Evolutionary conservation across 345 rosid genomes (phyloP), one percentile per base, ranked within the genome.

Genomic region (Murraya paniculata): DNA sequence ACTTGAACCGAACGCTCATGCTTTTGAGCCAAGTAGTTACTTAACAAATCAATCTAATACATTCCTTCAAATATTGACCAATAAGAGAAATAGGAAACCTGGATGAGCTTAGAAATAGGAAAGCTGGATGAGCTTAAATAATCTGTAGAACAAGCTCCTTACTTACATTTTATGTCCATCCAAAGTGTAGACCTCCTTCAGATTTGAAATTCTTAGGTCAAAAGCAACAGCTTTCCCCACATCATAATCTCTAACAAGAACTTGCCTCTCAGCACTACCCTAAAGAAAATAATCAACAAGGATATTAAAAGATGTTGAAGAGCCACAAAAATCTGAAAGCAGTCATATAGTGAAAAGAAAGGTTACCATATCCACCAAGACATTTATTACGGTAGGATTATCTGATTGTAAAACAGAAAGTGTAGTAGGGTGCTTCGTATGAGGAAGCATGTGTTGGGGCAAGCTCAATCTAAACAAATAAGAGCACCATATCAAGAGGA

Each of bases 151-250:
- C 13, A 7, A 74, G 75, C 13, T 31, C 13, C 68, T 35, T 24
- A 81, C 93, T 84, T 85, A 96, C 99, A 96, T 94, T 83, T 84
- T 89, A 84, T 82, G 89, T 66, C 99, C 99, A 60, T 94, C 98
- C 80, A 87, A 82, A 67, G 99, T 96, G 84, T 76, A 89, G 74
- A 94, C 98, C 81, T 96, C 99, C 85, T 87, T 88, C 81, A 96
- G 80, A 87, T 94, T 91, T 38, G 85, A 64, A 72, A 91, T 87
- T 77, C 88, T 90, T 88, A 56, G 82, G 75, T 90, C 97, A 89
- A 96, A 96, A 77, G 99, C 98, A 81, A 94, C 94, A 64, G 83
- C 81, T 84, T 85, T 91, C 48, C 97, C 99, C 38, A 33, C 84
- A 28, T 92, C 93, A 84, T 96, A 96, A 86, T 96, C 89, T 83